Base-by-base conservation (phyloP, 169 alveolate species). In the Eimeria acervulina region DNA sequence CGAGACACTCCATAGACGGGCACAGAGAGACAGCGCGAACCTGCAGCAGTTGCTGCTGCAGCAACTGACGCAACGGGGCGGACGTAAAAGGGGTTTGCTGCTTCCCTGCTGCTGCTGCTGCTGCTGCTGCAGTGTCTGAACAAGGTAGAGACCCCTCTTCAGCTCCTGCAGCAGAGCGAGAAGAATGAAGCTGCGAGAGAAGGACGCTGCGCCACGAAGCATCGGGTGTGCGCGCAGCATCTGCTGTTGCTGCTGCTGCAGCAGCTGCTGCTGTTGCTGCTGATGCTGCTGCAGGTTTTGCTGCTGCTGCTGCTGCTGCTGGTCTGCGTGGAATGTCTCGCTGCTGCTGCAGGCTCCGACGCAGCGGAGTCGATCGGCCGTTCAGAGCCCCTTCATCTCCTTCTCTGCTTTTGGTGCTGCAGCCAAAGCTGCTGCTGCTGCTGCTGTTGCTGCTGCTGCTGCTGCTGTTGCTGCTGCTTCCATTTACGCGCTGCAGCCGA, bases 391-490 rank as follows among this genome's bases (percentile, higher is more conserved):
- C 7, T 1, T 72, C 52, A 26, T 72, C 84, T 47, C 55, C 55
- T 47, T 47, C 55, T 47, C 12, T 47, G 55, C 55, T 47, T 47
- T 12, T 47, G 5, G n/a, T 72, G 47, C 84, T 72, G 78, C 78
- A n/a, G 78, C 78, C 5, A 12, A 5, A 47, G 55, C 12, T 31
- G 33, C 28, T 26, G 84, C 42, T 33, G 84, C 42, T 33, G 84
- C 84, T 72, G 84, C 84, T 72, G 84, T 19, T 72, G 84, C 84
- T 72, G 84, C 42, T 72, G 84, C 42, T 31, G 83, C 42, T 31
- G 83, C 42, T 72, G 84, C 19, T 72, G 84, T 44, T 72, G 84
- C 84, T 23, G 76, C 76, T 63, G 36, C 76, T 63, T 19, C 33
- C 7, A 6, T 63, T 63, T n/a, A 15, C 31, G 51, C 23, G 52